Conservation (phyloP, 768 basidiomycete genomes). For the Boletus vinaceobasis region DNA sequence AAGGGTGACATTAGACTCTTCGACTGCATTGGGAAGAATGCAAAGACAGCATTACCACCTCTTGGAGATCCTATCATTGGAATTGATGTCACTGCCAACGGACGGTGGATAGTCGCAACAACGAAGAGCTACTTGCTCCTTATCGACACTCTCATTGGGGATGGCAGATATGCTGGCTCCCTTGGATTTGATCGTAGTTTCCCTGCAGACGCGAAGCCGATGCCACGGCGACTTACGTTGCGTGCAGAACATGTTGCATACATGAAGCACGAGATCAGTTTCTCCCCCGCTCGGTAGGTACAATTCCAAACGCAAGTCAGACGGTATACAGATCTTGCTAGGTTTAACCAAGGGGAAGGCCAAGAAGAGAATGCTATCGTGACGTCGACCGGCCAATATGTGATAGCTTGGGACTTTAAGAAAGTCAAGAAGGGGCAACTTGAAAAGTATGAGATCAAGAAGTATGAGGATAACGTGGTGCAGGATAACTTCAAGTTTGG, state of each 20-base stretch:
- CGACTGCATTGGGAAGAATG: slow-evolving; percentile 96
- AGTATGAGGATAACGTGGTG: slow-evolving; percentile 91
- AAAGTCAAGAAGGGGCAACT: slow-evolving; percentile 91
- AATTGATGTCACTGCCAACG: slow-evolving; percentile 90
- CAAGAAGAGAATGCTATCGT: slow-evolving; percentile 93
- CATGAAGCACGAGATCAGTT: slow-evolving; percentile 83
- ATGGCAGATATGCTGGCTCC: slow-evolving; percentile 77
- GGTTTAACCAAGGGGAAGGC: slow-evolving; percentile 89
- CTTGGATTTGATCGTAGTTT: slow-evolving; percentile 93
- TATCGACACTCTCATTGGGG: slow-evolving; percentile 93
- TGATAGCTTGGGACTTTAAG: slow-evolving; percentile 96
- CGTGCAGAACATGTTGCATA: slow-evolving; percentile 91
- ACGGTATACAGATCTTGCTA: slow-evolving; percentile 30
- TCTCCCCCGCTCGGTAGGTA: slow-evolving; percentile 87
- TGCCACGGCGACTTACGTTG: slow-evolving; percentile 83
- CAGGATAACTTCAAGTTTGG: slow-evolving; percentile 99
- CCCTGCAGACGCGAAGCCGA: slow-evolving; percentile 91
- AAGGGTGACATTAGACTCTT: slow-evolving; percentile 97
- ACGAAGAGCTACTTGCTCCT: slow-evolving; percentile 91
- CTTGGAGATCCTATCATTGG: slow-evolving; percentile 94
- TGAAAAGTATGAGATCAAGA: slow-evolving; percentile 95
- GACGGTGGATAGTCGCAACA: slow-evolving; percentile 93
- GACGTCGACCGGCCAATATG: slow-evolving; percentile 87
- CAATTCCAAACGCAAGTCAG: background rate
- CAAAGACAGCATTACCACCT: slow-evolving; percentile 95